Evolutionary conservation across 768 basidiomycete species (phyloP).

Genomic region (Candolleomyces efflorescens): DNA sequence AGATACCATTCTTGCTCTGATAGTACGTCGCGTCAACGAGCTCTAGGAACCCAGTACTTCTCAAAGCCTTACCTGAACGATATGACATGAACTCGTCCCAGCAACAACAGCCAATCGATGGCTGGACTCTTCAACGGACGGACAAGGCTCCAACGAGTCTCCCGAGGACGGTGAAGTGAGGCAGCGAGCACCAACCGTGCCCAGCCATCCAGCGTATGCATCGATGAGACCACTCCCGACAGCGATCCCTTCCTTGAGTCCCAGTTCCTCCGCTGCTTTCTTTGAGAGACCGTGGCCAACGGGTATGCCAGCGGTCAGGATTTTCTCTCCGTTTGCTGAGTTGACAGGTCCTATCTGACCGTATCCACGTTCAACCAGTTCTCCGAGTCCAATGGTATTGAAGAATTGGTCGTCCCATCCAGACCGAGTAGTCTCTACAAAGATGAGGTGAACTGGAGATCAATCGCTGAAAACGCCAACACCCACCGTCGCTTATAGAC

Average conservation of each 20-base stretch:
- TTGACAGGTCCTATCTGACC: conserved; percentile 56
- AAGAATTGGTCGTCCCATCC: conserved; percentile 95
- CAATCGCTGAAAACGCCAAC: too few relatives aligned
- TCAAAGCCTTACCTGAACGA: conserved; percentile 63
- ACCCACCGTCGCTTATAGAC: conserved; percentile 56
- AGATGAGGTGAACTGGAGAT: too few relatives aligned
- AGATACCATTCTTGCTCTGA: conserved; percentile 76
- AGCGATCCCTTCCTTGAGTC: conserved; percentile 79
- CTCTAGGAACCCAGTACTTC: neutral
- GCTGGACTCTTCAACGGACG: conserved; percentile 69
- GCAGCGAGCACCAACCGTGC: conserved; percentile 84
- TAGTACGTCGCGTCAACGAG: neutral
- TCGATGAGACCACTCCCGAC: conserved; percentile 96
- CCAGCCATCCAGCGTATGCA: conserved; percentile 97
- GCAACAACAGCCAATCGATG: conserved; percentile 89
- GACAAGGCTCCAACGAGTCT: conserved; percentile 36
- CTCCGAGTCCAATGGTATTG: conserved; percentile 71
- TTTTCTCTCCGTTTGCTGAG: conserved; percentile 47
- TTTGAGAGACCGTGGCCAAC: conserved; percentile 80
- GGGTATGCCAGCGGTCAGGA: conserved; percentile 81
- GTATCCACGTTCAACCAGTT: conserved; percentile 66
- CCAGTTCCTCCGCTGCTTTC: conserved; percentile 79
- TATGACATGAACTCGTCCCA: conserved; percentile 94
- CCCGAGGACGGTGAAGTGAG: conserved; percentile 29
- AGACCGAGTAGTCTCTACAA: conserved; percentile 13